These are phyloP conservation scores for Geopyxis carbonaria DNA, from an alignment of 495 filamentous ascomycete species.

Conservation along the genomic window DNA sequence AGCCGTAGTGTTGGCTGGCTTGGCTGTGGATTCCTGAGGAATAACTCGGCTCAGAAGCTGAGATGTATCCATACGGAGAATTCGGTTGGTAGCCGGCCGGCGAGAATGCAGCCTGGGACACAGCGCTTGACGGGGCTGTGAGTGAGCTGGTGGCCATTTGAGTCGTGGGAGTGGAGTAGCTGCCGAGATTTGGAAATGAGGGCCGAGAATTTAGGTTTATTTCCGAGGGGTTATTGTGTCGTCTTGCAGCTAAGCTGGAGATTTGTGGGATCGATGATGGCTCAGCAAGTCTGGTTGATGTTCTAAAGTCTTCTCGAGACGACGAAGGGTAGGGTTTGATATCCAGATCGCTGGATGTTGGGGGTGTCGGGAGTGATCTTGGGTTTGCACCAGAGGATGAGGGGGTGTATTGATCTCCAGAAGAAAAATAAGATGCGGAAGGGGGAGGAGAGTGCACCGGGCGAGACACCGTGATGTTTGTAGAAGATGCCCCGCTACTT, in stretches of 20 bases:
- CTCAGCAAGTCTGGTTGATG: constrained; percentile 16
- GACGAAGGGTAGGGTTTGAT: constrained; percentile 13
- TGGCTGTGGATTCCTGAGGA: constrained; percentile 8
- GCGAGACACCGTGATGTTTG: not conserved
- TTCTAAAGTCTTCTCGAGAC: constrained; percentile 17
- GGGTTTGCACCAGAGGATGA: constrained; percentile 14
- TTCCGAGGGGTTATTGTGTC: constrained; percentile 18
- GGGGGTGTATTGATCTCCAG: constrained; percentile 15
- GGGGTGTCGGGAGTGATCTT: constrained; percentile 21
- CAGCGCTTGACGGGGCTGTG: not conserved
- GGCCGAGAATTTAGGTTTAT: constrained; percentile 21
- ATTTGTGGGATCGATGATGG: constrained; percentile 16
- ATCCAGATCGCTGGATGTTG: constrained; percentile 19
- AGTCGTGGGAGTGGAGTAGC: constrained; percentile 20
- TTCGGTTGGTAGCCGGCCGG: constrained; percentile 17
- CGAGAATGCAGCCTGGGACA: constrained; percentile 17
- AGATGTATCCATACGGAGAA: constrained; percentile 19
- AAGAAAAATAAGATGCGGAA: constrained; percentile 7
- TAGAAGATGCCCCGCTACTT: constrained; percentile 6
- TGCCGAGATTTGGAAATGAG: constrained; percentile 15
- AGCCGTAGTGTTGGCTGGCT: constrained; percentile 10
- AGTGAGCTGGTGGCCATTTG: constrained; percentile 12
- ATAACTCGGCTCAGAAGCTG: constrained; percentile 16
- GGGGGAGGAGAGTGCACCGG: no score
- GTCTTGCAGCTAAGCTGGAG: constrained; percentile 23